A percentile compares a stretch with the other conserved stretches of the same genome.
Conservation (phyloP, 2,329 filamentous ascomycete species). For the Cadophora sp. region DNA sequence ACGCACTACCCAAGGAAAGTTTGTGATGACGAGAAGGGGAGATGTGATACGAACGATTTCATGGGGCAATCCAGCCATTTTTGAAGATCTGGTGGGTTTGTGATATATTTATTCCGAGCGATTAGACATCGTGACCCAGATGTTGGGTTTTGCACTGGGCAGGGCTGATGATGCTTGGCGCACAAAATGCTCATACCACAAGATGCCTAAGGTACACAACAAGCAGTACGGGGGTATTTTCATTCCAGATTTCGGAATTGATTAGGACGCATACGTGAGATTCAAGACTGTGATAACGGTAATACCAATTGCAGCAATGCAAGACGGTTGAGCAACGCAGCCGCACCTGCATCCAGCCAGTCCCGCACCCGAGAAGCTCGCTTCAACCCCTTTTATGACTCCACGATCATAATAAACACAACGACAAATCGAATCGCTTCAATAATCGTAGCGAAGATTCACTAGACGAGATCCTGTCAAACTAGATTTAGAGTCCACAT, state of each 20-base stretch:
- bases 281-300: not conserved
- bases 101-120: conserved; percentile 6
- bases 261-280: too few relatives aligned
- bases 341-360: not conserved
- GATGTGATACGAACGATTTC: conserved; percentile 16
- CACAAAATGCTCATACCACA: not conserved
- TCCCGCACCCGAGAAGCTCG: not conserved
- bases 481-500: not conserved
- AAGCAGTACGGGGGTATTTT: too few relatives aligned
- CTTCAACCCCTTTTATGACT: not conserved
- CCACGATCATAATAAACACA: not conserved
- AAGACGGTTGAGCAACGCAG: not conserved
- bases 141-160: not conserved
- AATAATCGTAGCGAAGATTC: not conserved
- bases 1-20: conserved; percentile 22
- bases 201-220: too few relatives aligned
- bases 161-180: not conserved
- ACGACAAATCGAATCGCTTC: not conserved
- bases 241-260: too few relatives aligned
- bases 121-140: conserved; percentile 8
- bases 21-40: conserved; percentile 24
- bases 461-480: not conserved
- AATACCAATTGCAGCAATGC: not conserved
- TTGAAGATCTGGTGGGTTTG: conserved; percentile 16
- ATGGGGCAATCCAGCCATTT: conserved; percentile 29